These are phyloP conservation scores for Cladosporium velox DNA, from an alignment of 2,329 filamentous ascomycete genomes.

Conservation along the genomic window DNA sequence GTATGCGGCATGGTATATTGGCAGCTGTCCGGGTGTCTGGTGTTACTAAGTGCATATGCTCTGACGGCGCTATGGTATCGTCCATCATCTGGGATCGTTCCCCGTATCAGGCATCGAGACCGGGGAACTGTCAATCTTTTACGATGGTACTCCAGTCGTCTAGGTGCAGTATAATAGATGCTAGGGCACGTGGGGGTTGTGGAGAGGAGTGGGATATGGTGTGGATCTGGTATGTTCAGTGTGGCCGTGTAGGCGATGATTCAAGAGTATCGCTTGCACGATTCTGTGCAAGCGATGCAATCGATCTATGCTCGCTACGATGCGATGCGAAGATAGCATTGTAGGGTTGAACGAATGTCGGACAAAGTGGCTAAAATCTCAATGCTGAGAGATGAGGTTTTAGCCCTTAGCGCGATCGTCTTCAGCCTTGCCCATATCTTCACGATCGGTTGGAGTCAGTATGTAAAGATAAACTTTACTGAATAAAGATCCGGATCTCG, in stretches of 20 bases:
- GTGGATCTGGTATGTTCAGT: not conserved
- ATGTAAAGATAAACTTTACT: not conserved
- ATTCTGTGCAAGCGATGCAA: not conserved
- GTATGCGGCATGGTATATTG: not conserved
- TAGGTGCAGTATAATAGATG: not conserved
- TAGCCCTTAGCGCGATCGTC: not conserved
- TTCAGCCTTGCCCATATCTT: not conserved
- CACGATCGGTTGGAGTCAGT: not conserved
- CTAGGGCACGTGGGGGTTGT: constrained; percentile 7
- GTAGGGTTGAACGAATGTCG: not conserved
- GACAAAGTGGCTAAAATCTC: too few relatives aligned
- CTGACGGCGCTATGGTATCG: not conserved
- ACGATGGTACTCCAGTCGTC: not conserved
- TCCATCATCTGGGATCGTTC: not conserved
- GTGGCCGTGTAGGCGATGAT: not conserved
- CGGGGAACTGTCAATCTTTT: not conserved
- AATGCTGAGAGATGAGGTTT: too few relatives aligned
- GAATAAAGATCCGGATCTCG: not conserved
- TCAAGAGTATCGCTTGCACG: not conserved
- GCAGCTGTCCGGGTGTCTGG: not conserved
- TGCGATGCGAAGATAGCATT: not conserved
- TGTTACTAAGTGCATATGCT: constrained; percentile 2
- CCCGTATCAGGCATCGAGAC: not conserved
- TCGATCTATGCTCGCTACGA: constrained; percentile 1
- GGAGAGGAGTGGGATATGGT: not conserved